Conservation (phyloP, 106 monocot genomes). For the Gastrodia elata region DNA sequence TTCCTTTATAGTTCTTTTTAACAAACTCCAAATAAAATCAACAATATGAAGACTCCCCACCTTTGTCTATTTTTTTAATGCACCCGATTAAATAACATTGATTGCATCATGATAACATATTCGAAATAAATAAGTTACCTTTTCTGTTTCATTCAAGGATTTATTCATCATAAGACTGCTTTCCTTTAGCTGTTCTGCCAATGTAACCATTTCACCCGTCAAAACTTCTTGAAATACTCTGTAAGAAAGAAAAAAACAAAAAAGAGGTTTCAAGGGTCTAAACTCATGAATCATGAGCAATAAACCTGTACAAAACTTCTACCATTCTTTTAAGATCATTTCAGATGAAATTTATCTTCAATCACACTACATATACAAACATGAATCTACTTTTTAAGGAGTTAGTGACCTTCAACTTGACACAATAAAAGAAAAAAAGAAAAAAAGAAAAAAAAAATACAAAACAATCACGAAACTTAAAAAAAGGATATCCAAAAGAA, state of each 20-base stretch:
- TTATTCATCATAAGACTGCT: constrained; percentile 78
- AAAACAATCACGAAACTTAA: no score
- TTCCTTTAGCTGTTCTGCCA: constrained; percentile 88
- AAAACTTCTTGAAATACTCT: constrained; percentile 94
- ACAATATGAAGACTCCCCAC: neutral
- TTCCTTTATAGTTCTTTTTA: no score
- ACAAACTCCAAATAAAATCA: neutral
- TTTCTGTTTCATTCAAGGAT: constrained; percentile 79
- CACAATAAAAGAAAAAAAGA: no score
- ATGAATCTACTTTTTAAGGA: no score
- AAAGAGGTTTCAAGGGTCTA: no score
- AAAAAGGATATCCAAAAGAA: no score
- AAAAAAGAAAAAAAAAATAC: no score
- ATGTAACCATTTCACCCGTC: constrained; percentile 90
- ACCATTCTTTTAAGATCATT: neutral
- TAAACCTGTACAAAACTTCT: neutral
- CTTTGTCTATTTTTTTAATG: neutral
- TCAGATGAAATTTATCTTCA: neutral
- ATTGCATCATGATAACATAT: neutral
- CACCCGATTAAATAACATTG: neutral
- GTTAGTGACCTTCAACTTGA: no score
- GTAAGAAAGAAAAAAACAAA: constrained; percentile 13
- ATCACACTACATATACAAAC: neutral
- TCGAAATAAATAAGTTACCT: constrained; percentile 24
- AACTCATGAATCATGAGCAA: neutral